Evolutionary conservation across 2,329 filamentous ascomycete genomes (phyloP).

Genomic region (Cladosporium halotolerans): DNA sequence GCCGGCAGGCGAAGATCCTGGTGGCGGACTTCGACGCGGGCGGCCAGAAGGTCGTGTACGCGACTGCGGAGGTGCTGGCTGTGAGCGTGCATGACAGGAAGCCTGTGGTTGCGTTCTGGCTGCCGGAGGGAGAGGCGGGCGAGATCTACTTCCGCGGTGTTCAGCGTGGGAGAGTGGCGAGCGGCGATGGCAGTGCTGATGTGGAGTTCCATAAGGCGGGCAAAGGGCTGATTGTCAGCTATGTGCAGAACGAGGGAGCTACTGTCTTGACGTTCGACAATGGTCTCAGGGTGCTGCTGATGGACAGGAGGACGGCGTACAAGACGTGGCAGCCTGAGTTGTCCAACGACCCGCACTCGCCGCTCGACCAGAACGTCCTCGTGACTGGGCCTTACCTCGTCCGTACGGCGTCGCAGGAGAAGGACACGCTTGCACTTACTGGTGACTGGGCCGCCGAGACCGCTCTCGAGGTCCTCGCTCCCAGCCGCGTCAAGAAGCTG

Average conservation of each 20-base stretch:
- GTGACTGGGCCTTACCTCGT: slow-evolving; percentile 38
- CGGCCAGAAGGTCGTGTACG: slow-evolving; percentile 46
- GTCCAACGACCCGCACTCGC: slow-evolving; percentile 33
- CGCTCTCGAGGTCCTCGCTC: slow-evolving; percentile 34
- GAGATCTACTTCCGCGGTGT: slow-evolving; percentile 36
- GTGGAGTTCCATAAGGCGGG: slow-evolving; percentile 39
- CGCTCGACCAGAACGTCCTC: slow-evolving; percentile 35
- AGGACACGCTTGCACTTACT: slow-evolving; percentile 26
- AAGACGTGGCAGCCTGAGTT: slow-evolving; percentile 35
- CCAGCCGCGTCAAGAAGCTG: slow-evolving; percentile 22
- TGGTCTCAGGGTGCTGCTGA: slow-evolving; percentile 31
- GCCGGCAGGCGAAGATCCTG: slow-evolving; percentile 57
- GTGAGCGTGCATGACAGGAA: slow-evolving; percentile 32
- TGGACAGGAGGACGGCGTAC: slow-evolving; percentile 34
- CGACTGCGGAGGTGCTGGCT: slow-evolving; percentile 50
- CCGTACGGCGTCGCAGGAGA: slow-evolving; percentile 25
- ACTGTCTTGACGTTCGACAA: slow-evolving; percentile 34
- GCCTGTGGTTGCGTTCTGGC: slow-evolving; percentile 36
- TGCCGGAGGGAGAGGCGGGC: slow-evolving; percentile 34
- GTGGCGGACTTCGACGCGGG: slow-evolving; percentile 55
- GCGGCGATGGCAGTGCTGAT: slow-evolving; percentile 36
- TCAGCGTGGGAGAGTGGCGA: slow-evolving; percentile 33
- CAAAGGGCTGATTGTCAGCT: slow-evolving; percentile 29
- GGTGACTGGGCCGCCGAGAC: slow-evolving; percentile 33
- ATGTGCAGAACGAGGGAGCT: slow-evolving; percentile 28